Evolutionary conservation across 2,329 filamentous ascomycete species (phyloP), one percentile per base, ranked within the genome.

Genomic region (Aspergillus novoparasiticus): DNA sequence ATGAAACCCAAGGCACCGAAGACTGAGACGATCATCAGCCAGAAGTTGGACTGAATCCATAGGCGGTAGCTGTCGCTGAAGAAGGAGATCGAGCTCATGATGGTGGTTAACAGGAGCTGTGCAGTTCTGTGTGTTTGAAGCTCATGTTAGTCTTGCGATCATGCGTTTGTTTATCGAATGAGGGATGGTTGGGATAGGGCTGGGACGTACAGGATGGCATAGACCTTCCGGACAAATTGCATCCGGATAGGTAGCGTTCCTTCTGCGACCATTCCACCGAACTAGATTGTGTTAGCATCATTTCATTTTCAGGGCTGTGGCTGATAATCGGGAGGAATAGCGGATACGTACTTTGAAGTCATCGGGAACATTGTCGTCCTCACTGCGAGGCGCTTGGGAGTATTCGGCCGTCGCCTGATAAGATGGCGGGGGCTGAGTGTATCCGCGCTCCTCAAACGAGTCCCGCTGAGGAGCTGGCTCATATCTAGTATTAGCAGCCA

Each of bases 221-320:
- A 99, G 76, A 99, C 95, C 84, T 98, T 98, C 80, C 94, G 90
- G 72, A 97, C 86, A 79, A 97, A 99, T 80, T 95, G 92, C 88
- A 97, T 96, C 71, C 94, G 91, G 76, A 99, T 97, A 74, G 96
- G 93, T 75, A 98, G 85, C 23, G 94, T 96, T 54, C 92, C 94
- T 83, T 98, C 95, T 69, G 94, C 90, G 64, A 98, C 94, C 21
- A 90, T 93, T 66, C 93, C 94, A 71, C 94, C 95, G 75, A 96
- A 98, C 91, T 93, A 74, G 34, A 57, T 23, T 28, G 51, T 32
- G 56, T 71, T 53, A 72, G 63, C 34, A 59, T 60, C 46, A n/a
- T 45, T 57, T n/a, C 16, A 5, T 21, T 10, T 19, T 9, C 9
- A 41, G 16, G 16, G 39, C 4, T 16, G 19, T 9, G 39, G 19